Percentiles rank a stretch among this genome's conserved stretches.
Evolutionary conservation across 2,329 filamentous ascomycete species (phyloP).

Genomic region (Scedosporium boydii): DNA sequence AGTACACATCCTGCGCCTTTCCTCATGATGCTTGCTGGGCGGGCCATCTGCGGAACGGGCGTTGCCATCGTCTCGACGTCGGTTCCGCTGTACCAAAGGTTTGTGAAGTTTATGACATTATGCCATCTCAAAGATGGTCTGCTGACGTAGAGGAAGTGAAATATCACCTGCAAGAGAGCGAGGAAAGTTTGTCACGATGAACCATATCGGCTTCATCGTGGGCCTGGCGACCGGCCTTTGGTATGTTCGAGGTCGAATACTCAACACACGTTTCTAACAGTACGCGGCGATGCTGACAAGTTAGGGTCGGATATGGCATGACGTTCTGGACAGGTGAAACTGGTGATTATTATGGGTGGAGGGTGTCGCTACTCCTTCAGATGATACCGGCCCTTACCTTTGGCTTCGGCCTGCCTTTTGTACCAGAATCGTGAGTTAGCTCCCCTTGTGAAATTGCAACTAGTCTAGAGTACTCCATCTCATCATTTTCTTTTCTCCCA

Average conservation of each 20-base stretch:
- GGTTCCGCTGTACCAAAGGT: conserved; percentile 50
- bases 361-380: conserved; percentile 40
- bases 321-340: conserved; percentile 38
- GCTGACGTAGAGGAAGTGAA: conserved; percentile 28
- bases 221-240: conserved; percentile 46
- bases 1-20: conserved; percentile 30
- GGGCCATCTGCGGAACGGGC: conserved; percentile 42
- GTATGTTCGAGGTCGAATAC: conserved; percentile 20
- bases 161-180: conserved; percentile 42
- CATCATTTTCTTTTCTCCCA: conserved; percentile 12
- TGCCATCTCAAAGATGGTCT: background rate
- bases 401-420: conserved; percentile 36
- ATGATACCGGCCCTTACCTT: conserved; percentile 42
- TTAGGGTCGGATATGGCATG: conserved; percentile 45
- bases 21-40: conserved; percentile 38
- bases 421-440: conserved; percentile 41
- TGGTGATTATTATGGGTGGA: conserved; percentile 41
- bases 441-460: no score
- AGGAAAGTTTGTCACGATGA: conserved; percentile 48
- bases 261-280: background rate
- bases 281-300: background rate
- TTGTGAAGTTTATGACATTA: background rate
- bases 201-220: conserved; percentile 47
- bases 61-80: conserved; percentile 45
- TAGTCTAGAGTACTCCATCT: no score